Percentiles rank a stretch among this genome's conserved stretches.
Conservation (phyloP, 2,329 filamentous ascomycete genomes). For the Paramyrothecium sp. region DNA sequence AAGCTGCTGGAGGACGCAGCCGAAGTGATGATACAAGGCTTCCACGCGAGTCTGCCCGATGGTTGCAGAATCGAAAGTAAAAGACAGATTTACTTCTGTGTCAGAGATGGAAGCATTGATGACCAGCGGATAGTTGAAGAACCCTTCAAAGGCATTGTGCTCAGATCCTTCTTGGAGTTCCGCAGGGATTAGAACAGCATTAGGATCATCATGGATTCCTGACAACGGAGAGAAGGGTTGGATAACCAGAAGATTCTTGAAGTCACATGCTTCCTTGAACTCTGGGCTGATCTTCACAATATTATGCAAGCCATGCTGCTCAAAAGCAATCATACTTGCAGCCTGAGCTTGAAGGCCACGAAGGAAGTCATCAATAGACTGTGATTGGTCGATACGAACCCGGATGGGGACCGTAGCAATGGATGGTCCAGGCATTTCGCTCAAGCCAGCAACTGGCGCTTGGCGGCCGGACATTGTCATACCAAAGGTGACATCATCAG, state of each 20-base stretch:
- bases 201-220: background rate
- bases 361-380: background rate
- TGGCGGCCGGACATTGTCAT: background rate
- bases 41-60: background rate
- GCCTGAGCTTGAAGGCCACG: background rate
- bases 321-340: slow-evolving; percentile 17
- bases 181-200: background rate
- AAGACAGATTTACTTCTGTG: background rate
- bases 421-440: slow-evolving; percentile 23
- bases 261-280: slow-evolving; percentile 23
- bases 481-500: background rate
- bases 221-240: background rate
- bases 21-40: slow-evolving; percentile 11
- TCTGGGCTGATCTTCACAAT: slow-evolving; percentile 53
- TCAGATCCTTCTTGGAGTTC: no score
- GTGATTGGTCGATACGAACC: slow-evolving; percentile 3
- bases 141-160: slow-evolving; percentile 1
- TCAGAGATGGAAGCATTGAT: slow-evolving; percentile 1
- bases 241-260: background rate
- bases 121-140: slow-evolving; percentile 9
- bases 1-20: slow-evolving; percentile 11
- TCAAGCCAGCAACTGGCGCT: slow-evolving; percentile 12
- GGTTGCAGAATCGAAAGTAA: slow-evolving; percentile 1
- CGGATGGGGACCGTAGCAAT: slow-evolving; percentile 28
- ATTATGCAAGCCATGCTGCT: slow-evolving; percentile 57